These are phyloP conservation scores for Trichoderma koningiopsis DNA, from an alignment of 2,329 filamentous ascomycete species.

Conservation along the genomic window DNA sequence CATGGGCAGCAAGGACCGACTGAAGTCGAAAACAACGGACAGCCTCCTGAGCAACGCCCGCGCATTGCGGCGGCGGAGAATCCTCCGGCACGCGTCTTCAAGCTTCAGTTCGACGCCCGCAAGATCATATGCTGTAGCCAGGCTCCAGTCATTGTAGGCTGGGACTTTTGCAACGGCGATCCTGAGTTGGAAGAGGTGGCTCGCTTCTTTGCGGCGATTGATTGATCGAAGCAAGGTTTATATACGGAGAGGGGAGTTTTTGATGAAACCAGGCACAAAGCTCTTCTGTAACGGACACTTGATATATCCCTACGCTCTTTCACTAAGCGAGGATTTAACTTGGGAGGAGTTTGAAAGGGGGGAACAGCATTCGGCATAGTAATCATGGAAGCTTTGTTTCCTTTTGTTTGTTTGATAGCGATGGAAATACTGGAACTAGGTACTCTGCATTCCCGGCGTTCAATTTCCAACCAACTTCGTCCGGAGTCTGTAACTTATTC, in stretches of 20 bases:
- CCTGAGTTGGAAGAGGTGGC: conserved; percentile 75
- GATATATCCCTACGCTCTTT: neutral
- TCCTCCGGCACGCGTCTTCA: conserved; percentile 74
- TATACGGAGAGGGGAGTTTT: neutral
- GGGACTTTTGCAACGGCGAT: conserved; percentile 95
- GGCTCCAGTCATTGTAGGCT: conserved; percentile 87
- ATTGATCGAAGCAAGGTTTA: conserved; percentile 29
- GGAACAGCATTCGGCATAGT: neutral
- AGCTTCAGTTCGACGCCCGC: conserved; percentile 91
- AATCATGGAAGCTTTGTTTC: neutral
- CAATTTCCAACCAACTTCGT: neutral
- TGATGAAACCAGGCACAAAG: neutral
- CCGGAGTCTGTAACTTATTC: conserved; percentile 14
- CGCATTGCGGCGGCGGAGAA: conserved; percentile 51
- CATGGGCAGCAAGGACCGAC: neutral
- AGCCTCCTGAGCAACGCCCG: conserved; percentile 42
- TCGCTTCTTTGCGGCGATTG: conserved; percentile 73
- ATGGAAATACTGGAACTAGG: conserved; percentile 4
- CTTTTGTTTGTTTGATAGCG: neutral
- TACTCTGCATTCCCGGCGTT: conserved; percentile 8
- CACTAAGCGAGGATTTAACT: neutral
- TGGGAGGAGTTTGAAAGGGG: neutral
- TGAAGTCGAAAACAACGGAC: conserved; percentile 20
- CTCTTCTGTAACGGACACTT: neutral
- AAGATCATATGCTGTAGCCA: conserved; percentile 95